Base-by-base conservation (phyloP, 2,329 filamentous ascomycete genomes). In the Fusarium virguliforme region DNA sequence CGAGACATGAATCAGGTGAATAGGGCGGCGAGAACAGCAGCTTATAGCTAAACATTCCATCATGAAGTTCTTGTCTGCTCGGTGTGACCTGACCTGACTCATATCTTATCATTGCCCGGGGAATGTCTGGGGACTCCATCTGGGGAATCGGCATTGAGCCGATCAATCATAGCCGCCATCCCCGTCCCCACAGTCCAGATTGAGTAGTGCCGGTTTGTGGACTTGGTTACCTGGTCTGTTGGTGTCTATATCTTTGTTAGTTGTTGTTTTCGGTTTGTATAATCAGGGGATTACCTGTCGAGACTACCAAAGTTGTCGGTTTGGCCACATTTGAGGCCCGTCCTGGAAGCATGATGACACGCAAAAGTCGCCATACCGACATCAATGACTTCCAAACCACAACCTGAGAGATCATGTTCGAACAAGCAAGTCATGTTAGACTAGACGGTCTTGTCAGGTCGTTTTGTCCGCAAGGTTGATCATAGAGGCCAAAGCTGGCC, bases 171-270 rank as follows among this genome's bases (percentile, higher is more conserved):
- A 68, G 35, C 60, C 43, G 24, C n/a, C 55, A 57, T 68, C 50
- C 28, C 6, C 4, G 68, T 65, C 51, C 46, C 68, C 69, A 71
- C 68, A 46, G 61, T 60, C 69, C 61, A 40, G 46, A 71, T 65
- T 8, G 40, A 68, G 66, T 68, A 64, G 66, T 67, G 68, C 34
- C 22, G 43, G 28, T 24, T 32, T 40, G 43, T 28, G 41, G 41
- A n/a, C 22, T 28, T 30, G 22, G 50, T 60, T 50, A 18, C 18
- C n/a, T 28, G 12, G 24, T 34, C 40, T 18, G n/a, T 41, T 26
- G 6, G 22, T 37, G 8, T 6, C 32, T 51, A 38, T 40, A 6
- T 32, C 34, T 40, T 60, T 53, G 26, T 53, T 26, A 40, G 40
- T 28, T 34, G 56, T 4, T 28, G 6, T n/a, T 22, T 15, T 22